phyloP scores from a whole-genome alignment of 768 basidiomycete genomes.

The Mycena galericulata region DNA sequence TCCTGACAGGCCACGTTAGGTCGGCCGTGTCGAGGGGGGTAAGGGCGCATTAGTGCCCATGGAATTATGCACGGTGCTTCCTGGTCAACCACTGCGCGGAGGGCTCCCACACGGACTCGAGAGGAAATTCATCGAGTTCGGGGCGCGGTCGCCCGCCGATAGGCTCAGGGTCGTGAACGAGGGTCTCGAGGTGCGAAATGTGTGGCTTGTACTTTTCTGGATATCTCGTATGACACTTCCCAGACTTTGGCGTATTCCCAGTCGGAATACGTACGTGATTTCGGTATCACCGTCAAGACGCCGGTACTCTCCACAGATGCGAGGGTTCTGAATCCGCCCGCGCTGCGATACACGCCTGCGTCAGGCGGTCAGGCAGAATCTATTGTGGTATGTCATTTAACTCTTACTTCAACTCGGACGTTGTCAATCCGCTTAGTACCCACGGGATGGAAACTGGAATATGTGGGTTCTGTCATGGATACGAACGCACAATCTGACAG shows the following conservation, averaged over 20 bases:
- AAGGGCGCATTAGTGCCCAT: constrained; percentile 71
- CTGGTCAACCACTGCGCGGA: constrained; percentile 79
- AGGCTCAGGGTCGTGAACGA: constrained; percentile 64
- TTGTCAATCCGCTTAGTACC: constrained; percentile 55
- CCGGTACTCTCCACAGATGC: background rate
- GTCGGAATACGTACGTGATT: background rate
- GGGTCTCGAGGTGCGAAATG: constrained; percentile 61
- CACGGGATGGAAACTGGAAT: constrained; percentile 80
- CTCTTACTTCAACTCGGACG: background rate
- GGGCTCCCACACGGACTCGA: constrained; percentile 75
- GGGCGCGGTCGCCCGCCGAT: constrained; percentile 71
- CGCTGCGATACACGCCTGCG: constrained; percentile 50
- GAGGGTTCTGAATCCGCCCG: background rate
- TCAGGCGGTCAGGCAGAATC: constrained; percentile 52
- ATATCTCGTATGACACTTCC: background rate
- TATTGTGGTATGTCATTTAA: background rate
- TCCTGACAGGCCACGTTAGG: constrained; percentile 58
- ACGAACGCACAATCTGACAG: constrained; percentile 25
- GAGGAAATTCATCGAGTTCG: constrained; percentile 69
- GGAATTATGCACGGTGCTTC: constrained; percentile 70
- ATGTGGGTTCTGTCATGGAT: constrained; percentile 53
- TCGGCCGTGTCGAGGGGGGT: constrained; percentile 50
- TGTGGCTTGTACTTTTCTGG: background rate
- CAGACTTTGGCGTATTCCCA: background rate
- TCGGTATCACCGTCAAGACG: background rate